phyloP scores from a whole-genome alignment of 1,284 basidiomycete genomes.

The Acaromyces ingoldii region DNA sequence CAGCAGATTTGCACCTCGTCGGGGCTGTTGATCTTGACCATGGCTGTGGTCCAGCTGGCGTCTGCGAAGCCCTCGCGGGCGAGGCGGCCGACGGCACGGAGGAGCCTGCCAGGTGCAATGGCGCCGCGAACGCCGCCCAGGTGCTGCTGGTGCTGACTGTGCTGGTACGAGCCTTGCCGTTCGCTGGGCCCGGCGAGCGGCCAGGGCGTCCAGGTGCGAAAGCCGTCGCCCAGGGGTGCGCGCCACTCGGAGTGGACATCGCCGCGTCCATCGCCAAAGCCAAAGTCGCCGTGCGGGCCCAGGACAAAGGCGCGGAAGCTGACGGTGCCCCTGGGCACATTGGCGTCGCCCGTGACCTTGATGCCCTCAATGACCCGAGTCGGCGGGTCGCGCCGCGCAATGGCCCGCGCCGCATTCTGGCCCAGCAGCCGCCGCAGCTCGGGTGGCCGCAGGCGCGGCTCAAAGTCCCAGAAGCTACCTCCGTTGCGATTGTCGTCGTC shows the following conservation, averaged over 20 bases:
- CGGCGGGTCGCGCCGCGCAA: slow-evolving; percentile 17
- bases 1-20: slow-evolving; percentile 39
- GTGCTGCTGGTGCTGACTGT: neutral
- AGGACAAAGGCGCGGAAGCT: slow-evolving; percentile 34
- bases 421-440: too few species aligned
- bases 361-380: slow-evolving; percentile 28
- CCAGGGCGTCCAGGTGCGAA: slow-evolving; percentile 23
- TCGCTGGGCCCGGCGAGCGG: slow-evolving; percentile 8
- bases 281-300: slow-evolving; percentile 20
- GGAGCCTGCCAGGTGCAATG: slow-evolving; percentile 18
- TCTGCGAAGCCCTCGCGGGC: slow-evolving; percentile 29
- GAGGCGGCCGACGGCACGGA: slow-evolving; percentile 27
- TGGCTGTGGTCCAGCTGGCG: slow-evolving; percentile 22
- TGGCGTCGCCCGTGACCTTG: slow-evolving; percentile 33
- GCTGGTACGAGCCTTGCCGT: slow-evolving; percentile 13
- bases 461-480: slow-evolving; percentile 17
- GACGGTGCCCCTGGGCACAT: slow-evolving; percentile 31
- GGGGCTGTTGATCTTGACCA: slow-evolving; percentile 19
- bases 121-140: neutral
- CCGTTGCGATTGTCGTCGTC: neutral
- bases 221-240: too few species aligned
- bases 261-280: neutral
- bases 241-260: slow-evolving; percentile 6
- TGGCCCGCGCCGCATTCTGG: slow-evolving; percentile 15
- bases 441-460: slow-evolving; percentile 17